Evolutionary conservation across 2,329 filamentous ascomycete genomes (phyloP).

Genomic region (Aaosphaeria pasadenensis): DNA sequence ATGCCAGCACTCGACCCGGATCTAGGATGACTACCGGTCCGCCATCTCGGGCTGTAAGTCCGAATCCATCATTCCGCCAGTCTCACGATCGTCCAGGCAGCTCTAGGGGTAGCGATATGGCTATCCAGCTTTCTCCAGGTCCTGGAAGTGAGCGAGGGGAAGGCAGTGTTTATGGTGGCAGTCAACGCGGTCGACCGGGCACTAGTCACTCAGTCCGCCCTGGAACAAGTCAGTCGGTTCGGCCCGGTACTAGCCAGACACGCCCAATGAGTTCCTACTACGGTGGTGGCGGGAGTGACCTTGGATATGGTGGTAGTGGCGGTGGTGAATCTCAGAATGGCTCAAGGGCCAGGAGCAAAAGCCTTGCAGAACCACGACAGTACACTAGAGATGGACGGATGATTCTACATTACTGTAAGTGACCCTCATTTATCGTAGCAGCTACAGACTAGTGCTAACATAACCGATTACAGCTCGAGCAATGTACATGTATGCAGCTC

Average conservation of each 20-base stretch:
- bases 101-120: conserved; percentile 42
- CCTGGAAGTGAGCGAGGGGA: conserved; percentile 32
- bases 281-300: conserved; percentile 21
- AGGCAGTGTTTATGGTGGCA: conserved; percentile 40
- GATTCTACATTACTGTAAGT: conserved; percentile 92
- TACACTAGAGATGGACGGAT: conserved; percentile 82
- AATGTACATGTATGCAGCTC: conserved; percentile 89
- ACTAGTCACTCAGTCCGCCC: conserved; percentile 21
- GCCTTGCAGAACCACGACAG: conserved; percentile 79
- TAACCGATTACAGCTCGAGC: conserved; percentile 67
- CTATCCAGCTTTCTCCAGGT: conserved; percentile 43
- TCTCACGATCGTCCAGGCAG: conserved; percentile 50
- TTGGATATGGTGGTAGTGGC: conserved; percentile 14
- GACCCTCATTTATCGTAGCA: background rate
- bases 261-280: conserved; percentile 47
- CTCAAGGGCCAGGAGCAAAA: conserved; percentile 67
- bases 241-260: conserved; percentile 16
- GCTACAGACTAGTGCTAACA: background rate
- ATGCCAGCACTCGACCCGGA: conserved; percentile 24
- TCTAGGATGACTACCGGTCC: conserved; percentile 26
- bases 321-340: conserved; percentile 33
- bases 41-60: conserved; percentile 47
- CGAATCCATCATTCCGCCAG: conserved; percentile 50
- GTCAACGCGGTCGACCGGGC: conserved; percentile 33
- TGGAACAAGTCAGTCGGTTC: conserved; percentile 38